phyloP scores from a whole-genome alignment of 176 grass and related monocot species.

The Musa beccarii region DNA sequence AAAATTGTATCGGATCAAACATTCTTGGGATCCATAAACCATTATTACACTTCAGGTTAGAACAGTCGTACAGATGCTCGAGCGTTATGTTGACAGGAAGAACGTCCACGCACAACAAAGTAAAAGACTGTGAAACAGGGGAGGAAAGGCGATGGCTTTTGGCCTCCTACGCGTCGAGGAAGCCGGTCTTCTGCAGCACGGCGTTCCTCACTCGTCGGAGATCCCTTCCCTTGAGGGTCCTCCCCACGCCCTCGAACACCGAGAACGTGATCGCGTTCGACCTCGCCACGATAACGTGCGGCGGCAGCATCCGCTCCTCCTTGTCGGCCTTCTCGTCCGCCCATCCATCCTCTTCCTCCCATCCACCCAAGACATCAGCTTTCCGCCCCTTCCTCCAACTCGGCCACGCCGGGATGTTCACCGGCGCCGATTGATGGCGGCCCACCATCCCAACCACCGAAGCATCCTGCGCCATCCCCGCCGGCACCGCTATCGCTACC shows the following conservation, averaged over 20 bases:
- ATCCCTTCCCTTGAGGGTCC: conserved; percentile 37
- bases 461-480: not conserved
- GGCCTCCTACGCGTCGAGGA: conserved; percentile 14
- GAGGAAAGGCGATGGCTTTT: not conserved
- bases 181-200: conserved; percentile 26
- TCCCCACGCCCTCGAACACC: conserved; percentile 30
- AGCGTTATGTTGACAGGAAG: no score
- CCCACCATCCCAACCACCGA: not conserved
- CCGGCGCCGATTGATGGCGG: conserved; percentile 22
- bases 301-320: conserved; percentile 21
- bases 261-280: conserved; percentile 25
- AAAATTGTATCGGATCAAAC: no score
- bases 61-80: no score
- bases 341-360: not conserved
- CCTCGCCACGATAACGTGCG: conserved; percentile 34
- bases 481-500: not conserved
- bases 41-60: no score
- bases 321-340: not conserved
- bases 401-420: conserved; percentile 18
- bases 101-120: no score
- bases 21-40: no score
- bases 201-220: conserved; percentile 34
- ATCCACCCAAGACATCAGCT: not conserved
- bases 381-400: conserved; percentile 5
- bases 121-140: not conserved